Base-by-base conservation (phyloP, 1,284 basidiomycete species). In the Microbotryum silenes-acaulis region DNA sequence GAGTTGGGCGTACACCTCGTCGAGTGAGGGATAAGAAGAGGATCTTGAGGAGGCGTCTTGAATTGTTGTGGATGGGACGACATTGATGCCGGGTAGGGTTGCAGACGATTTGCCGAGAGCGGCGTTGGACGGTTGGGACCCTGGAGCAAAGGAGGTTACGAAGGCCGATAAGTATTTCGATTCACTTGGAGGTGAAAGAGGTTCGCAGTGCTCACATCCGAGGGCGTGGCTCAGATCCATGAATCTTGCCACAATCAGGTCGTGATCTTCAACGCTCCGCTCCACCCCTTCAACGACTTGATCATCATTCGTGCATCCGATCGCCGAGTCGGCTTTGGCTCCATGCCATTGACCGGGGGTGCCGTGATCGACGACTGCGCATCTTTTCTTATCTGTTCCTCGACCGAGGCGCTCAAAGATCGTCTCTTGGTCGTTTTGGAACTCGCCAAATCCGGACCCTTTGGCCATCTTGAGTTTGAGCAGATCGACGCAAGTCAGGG, bases 391-490 rank as follows among this genome's bases (percentile, higher is more conserved):
- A 42, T 67, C 65, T 21, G 67, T 61, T n/a, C 66, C 66, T 10
- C 89, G 79, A 49, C 78, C 76, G 77, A 94, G 83, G 27, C 88
- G 80, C 72, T 91, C 89, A 70, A 93, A 91, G 48, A 96, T 87
- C 2, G 85, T 84, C 77, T 96, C 90, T 60, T 81, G 81, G 72
- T 92, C 90, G 6, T 82, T 82, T n/a, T 70, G 69, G 75, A 86
- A 90, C 75, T 91, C 87, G 7, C 91, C 91, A 73, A 88, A 97
- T 0, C 85, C 84, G 0, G 85, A 84, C 0, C 85, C 89, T 66
- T 85, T 80, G 51, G 83, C 80, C 21, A 94, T 72, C 75, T 96
- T 96, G 73, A 86, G 84, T 72, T 81, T 81, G 23, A 96, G 74
- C 25, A 96, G 77, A 61, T 93, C 90, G 18, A 90, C 69, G 70